Evolutionary conservation across 2,329 filamentous ascomycete genomes (phyloP).

Genomic region (Chaetomium olivaceum): DNA sequence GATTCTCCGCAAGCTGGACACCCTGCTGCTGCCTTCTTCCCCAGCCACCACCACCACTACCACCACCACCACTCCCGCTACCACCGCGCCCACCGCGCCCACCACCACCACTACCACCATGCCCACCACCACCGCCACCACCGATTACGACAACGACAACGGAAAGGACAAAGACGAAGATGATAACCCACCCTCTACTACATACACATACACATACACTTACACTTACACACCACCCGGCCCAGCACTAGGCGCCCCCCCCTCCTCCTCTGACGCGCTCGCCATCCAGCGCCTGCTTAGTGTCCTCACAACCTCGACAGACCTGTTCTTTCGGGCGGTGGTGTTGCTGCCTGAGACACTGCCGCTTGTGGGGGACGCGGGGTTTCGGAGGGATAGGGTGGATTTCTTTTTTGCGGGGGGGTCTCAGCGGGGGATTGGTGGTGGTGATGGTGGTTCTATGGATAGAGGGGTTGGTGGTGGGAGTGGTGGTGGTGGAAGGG

Average conservation of each 20-base stretch:
- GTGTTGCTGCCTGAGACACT: neutral
- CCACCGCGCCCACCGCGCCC: too few species aligned
- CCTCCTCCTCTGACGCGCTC: neutral
- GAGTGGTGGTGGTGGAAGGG: too few species aligned
- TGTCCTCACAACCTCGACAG: neutral
- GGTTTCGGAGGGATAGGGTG: neutral
- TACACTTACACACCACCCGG: too few species aligned
- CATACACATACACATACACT: too few species aligned
- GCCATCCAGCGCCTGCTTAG: neutral
- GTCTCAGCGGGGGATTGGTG: neutral
- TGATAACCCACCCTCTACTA: too few species aligned
- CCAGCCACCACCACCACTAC: neutral
- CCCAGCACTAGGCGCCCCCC: too few species aligned
- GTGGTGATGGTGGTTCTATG: neutral
- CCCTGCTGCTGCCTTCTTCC: slow-evolving; percentile 43
- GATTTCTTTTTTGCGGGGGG: neutral
- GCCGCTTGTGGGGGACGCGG: neutral
- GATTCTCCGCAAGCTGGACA: slow-evolving; percentile 65
- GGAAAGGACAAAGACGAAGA: too few species aligned
- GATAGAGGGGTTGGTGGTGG: neutral
- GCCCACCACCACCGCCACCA: too few species aligned
- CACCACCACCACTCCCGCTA: too few species aligned
- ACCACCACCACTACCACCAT: too few species aligned
- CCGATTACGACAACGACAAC: too few species aligned
- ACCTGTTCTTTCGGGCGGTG: neutral